Evolutionary conservation across 2,329 filamentous ascomycete species (phyloP).

Genomic region (Teratosphaeria gauchensis): DNA sequence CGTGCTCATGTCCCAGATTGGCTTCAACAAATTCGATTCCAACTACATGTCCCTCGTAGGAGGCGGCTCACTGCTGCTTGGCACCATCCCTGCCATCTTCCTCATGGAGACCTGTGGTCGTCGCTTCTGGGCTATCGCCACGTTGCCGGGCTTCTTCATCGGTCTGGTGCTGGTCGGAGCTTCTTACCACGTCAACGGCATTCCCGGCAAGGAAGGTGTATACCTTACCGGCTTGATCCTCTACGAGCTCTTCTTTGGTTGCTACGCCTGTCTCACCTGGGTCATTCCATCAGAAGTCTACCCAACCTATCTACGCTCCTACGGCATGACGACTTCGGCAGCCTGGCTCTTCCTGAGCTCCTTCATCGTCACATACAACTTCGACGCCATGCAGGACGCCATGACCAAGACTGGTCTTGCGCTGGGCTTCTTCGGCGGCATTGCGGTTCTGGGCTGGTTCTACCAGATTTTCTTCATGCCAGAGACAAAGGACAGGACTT

Average conservation of each 20-base stretch:
- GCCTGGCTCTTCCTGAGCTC: constrained; percentile 60
- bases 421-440: constrained; percentile 65
- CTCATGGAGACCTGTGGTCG: constrained; percentile 65
- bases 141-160: constrained; percentile 63
- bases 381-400: constrained; percentile 57
- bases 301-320: constrained; percentile 61
- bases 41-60: constrained; percentile 71
- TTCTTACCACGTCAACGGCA: constrained; percentile 48
- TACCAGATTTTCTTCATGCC: constrained; percentile 68
- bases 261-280: constrained; percentile 17
- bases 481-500: constrained; percentile 53
- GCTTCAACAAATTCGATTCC: constrained; percentile 51
- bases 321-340: constrained; percentile 64
- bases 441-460: constrained; percentile 59
- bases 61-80: constrained; percentile 56
- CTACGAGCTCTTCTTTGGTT: constrained; percentile 60
- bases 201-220: constrained; percentile 35
- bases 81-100: constrained; percentile 34
- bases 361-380: constrained; percentile 69
- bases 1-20: constrained; percentile 56
- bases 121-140: constrained; percentile 64
- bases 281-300: constrained; percentile 55
- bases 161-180: constrained; percentile 58
- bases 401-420: constrained; percentile 57
- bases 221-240: constrained; percentile 60